Conservation (phyloP, 768 basidiomycete species). For the Floccularia luteovirens region DNA sequence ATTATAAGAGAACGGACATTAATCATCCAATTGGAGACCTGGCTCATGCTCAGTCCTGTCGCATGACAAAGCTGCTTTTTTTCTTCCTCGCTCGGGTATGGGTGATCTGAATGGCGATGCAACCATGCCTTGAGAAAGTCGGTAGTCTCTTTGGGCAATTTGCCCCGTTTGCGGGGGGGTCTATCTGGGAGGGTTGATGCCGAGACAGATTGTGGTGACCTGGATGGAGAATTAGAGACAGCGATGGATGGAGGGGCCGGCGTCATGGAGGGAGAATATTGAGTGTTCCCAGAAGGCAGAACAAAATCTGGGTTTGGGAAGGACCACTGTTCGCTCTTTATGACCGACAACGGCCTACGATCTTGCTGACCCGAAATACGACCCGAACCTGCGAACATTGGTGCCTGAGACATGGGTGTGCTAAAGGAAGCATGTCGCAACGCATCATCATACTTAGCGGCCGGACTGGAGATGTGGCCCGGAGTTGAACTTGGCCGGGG, state of each 20-base stretch:
- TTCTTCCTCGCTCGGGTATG: conserved; percentile 85
- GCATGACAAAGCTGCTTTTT: conserved; percentile 85
- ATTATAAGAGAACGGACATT: conserved; percentile 38
- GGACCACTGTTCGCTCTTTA: conserved; percentile 64
- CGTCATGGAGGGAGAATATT: conserved; percentile 37
- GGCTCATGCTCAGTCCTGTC: conserved; percentile 82
- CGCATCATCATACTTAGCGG: conserved; percentile 64
- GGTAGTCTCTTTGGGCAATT: conserved; percentile 86
- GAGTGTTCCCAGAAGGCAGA: conserved; percentile 29
- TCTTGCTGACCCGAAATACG: conserved; percentile 69
- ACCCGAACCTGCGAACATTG: conserved; percentile 58
- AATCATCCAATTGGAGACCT: conserved; percentile 94
- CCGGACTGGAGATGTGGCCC: conserved; percentile 44
- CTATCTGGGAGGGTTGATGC: conserved; percentile 63
- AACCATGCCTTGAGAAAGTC: conserved; percentile 88
- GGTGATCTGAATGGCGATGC: conserved; percentile 82
- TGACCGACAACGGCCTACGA: conserved; percentile 45
- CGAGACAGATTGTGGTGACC: conserved; percentile 44
- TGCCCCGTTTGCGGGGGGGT: conserved; percentile 76
- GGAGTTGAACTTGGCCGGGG: conserved; percentile 64
- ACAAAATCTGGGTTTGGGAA: conserved; percentile 58
- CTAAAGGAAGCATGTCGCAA: conserved; percentile 64
- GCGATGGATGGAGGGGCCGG: conserved; percentile 34
- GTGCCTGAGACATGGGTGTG: conserved; percentile 47
- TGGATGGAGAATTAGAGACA: conserved; percentile 40